These are phyloP conservation scores for Calamus simplicifolius DNA, from an alignment of 176 grass and related monocot genomes.

Conservation along the genomic window DNA sequence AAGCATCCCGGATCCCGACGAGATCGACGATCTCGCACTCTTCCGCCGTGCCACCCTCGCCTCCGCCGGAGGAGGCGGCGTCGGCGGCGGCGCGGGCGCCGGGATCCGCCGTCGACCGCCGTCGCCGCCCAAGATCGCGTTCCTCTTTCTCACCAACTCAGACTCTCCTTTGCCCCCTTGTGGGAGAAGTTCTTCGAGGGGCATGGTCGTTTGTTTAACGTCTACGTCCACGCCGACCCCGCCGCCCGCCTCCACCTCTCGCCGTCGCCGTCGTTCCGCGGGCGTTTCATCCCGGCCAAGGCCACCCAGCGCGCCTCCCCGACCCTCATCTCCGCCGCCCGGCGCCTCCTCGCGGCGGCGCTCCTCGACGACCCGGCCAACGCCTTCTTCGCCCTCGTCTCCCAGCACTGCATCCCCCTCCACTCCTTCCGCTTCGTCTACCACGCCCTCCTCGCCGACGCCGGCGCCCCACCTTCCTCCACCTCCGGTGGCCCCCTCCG, in stretches of 20 bases:
- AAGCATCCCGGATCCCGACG: constrained; percentile 77
- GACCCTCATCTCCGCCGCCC: constrained; percentile 77
- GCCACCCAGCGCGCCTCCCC: constrained; percentile 68
- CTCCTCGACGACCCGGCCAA: constrained; percentile 74
- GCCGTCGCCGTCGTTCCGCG: constrained; percentile 39
- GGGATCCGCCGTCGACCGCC: constrained; percentile 14
- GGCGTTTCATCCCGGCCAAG: constrained; percentile 49
- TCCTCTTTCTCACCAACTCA: constrained; percentile 82
- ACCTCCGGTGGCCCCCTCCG: background rate
- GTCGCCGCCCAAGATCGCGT: constrained; percentile 61
- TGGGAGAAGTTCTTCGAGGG: constrained; percentile 83
- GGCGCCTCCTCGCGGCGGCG: constrained; percentile 72
- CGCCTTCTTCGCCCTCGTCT: constrained; percentile 73
- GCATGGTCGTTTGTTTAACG: constrained; percentile 50
- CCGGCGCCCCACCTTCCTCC: background rate
- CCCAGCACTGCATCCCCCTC: constrained; percentile 77
- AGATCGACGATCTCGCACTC: constrained; percentile 83
- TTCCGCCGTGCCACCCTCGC: constrained; percentile 88
- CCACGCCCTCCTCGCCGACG: constrained; percentile 32
- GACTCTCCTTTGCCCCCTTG: constrained; percentile 75
- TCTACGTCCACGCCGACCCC: constrained; percentile 87
- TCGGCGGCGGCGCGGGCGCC: constrained; percentile 4
- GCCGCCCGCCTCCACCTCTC: constrained; percentile 15
- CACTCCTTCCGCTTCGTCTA: constrained; percentile 53
- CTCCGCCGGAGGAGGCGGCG: constrained; percentile 21